Evolutionary conservation across 2,329 filamentous ascomycete genomes (phyloP), one percentile per base, ranked within the genome.

Genomic region (Fusarium hainanense): DNA sequence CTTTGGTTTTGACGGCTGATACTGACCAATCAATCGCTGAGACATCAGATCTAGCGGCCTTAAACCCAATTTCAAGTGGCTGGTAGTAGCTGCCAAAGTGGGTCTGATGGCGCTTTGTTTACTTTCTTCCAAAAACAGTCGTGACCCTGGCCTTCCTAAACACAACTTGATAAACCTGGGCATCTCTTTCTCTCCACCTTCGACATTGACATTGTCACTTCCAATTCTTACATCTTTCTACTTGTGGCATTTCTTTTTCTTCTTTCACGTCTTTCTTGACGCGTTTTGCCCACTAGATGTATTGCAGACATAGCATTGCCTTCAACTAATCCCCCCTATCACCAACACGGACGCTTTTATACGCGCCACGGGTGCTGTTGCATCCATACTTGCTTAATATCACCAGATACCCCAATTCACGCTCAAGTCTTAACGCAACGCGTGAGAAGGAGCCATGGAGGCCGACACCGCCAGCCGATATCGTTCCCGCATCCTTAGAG

Each of bases 401-500:
- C 59, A 54, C 69, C 64, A 54, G 58, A 50, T 54, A 58, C 64
- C 64, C 57, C 72, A 63, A 58, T 54, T 51, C 54, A 65, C 72
- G 68, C 71, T 57, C 63, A 58, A 37, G 18, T 37, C 34, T 37
- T 18, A 46, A 42, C 49, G 25, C 56, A 46, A 69, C 74, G 74
- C 72, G 74, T 68, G 58, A 70, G 63, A 74, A 64, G 67, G 66
- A 77, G 74, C 76, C 67, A 84, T 84, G 82, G 82, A 83, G 74
- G 72, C 77, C 73, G 81, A 84, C 70, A 74, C 76, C 48, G 74
- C 76, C 58, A 79, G 67, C 71, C 79, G 81, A 72, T 84, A 82
- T 78, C 82, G 81, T 73, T 84, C 82, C 73, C 82, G 82, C 71
- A 82, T 84, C 65, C 79, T 84, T 72, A 82, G 84, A 77, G 84